A percentile compares a stretch with the other conserved stretches of the same genome.
Evolutionary conservation across 352 stramenopile species (phyloP).

Genomic region (Phytopythium vexans): DNA sequence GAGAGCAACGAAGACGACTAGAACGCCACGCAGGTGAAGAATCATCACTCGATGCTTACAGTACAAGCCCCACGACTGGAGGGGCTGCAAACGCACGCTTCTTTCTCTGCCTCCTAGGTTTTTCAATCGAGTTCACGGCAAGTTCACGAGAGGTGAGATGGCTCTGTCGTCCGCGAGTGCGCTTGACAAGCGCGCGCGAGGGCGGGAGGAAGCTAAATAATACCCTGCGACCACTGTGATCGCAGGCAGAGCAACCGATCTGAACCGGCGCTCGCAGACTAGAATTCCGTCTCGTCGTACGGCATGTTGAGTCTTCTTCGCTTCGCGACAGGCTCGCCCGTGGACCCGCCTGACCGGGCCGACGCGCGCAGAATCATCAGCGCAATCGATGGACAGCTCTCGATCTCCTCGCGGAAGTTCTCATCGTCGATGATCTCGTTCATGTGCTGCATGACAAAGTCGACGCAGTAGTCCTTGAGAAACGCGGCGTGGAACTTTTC

Average conservation of each 20-base stretch:
- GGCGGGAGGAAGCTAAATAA: too few species aligned
- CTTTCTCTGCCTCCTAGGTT: slow-evolving; percentile 1
- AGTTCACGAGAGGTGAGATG: slow-evolving; percentile 2
- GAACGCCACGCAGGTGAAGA: neutral
- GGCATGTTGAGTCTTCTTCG: slow-evolving; percentile 81
- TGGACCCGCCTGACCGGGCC: slow-evolving; percentile 23
- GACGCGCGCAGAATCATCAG: slow-evolving; percentile 74
- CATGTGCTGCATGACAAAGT: slow-evolving; percentile 74
- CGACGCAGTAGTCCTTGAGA: slow-evolving; percentile 80
- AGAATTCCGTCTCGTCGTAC: slow-evolving; percentile 72
- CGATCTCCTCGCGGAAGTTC: slow-evolving; percentile 79
- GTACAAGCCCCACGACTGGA: slow-evolving; percentile 1
- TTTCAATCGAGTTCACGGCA: slow-evolving; percentile 15
- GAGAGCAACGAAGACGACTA: slow-evolving; percentile 55
- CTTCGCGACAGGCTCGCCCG: slow-evolving; percentile 49
- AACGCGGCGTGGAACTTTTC: slow-evolving; percentile 84
- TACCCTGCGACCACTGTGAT: too few species aligned
- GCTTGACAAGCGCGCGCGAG: neutral
- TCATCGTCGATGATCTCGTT: slow-evolving; percentile 81
- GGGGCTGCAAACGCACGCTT: neutral
- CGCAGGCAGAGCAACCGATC: slow-evolving; percentile 1
- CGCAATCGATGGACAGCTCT: slow-evolving; percentile 70
- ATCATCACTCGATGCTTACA: neutral
- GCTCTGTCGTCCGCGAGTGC: slow-evolving; percentile 8
- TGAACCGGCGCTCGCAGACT: slow-evolving; percentile 11